Conservation (phyloP, 495 filamentous ascomycete species). For the Lophiostoma macrostomum region DNA sequence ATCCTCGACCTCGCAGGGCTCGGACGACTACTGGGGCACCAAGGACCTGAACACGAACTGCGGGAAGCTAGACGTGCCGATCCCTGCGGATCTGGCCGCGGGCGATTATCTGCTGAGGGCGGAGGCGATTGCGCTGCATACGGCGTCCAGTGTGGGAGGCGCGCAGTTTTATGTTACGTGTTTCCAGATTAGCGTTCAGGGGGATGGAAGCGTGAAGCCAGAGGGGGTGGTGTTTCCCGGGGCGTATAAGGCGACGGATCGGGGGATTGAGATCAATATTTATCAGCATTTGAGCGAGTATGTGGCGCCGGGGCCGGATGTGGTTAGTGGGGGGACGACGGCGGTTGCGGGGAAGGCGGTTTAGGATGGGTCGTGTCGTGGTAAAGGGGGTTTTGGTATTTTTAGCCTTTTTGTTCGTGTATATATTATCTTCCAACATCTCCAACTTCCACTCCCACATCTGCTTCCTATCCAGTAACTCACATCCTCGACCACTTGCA, state of each 20-base stretch:
- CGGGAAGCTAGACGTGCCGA: constrained; percentile 41
- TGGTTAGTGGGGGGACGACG: constrained; percentile 12
- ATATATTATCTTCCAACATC: too few relatives aligned
- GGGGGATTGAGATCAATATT: constrained; percentile 49
- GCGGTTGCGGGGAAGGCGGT: constrained; percentile 23
- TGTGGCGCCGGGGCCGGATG: constrained; percentile 41
- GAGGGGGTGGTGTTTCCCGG: constrained; percentile 51
- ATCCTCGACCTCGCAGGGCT: constrained; percentile 36
- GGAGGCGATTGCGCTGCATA: constrained; percentile 45
- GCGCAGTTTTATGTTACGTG: constrained; percentile 57
- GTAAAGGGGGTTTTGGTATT: too few relatives aligned
- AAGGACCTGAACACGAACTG: constrained; percentile 27
- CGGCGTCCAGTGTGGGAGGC: constrained; percentile 37
- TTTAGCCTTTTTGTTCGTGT: too few relatives aligned
- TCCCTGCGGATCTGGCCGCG: constrained; percentile 40
- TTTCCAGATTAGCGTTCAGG: constrained; percentile 57
- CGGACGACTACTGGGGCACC: constrained; percentile 30
- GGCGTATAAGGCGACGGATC: constrained; percentile 50
- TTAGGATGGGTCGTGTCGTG: too few relatives aligned
- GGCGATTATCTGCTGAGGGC: constrained; percentile 34
- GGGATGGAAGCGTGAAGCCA: constrained; percentile 50
- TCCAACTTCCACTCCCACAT: too few relatives aligned
- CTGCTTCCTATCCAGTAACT: too few relatives aligned
- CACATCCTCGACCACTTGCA: too few relatives aligned
- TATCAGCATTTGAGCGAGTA: constrained; percentile 44